Conservation (phyloP, 192 early-diverging fungal species). For the Obelidium mucronatum region DNA sequence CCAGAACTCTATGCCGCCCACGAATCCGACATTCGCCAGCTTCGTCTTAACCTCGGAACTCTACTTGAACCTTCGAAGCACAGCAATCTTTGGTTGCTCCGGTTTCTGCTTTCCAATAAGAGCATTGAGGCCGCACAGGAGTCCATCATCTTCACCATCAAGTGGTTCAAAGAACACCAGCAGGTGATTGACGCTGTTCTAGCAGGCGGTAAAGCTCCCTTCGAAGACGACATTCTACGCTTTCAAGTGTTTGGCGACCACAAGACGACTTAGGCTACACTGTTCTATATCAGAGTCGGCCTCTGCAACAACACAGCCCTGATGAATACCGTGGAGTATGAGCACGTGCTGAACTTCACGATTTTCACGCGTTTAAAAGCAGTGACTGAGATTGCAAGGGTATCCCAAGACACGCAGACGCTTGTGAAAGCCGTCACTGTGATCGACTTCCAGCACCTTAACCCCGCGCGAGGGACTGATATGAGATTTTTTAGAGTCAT, state of each 20-base stretch:
- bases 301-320: slow-evolving; percentile 18
- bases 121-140: slow-evolving; percentile 3
- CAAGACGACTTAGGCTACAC: slow-evolving; percentile 3
- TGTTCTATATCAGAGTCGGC: slow-evolving; percentile 6
- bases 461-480: neutral
- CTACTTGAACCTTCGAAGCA: slow-evolving; percentile 4
- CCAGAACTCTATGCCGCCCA: no score
- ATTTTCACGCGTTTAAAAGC: slow-evolving; percentile 7
- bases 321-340: slow-evolving; percentile 3
- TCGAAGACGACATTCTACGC: neutral
- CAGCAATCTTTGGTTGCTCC: slow-evolving; percentile 15
- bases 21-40: neutral
- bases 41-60: neutral
- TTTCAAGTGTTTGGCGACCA: slow-evolving; percentile 24
- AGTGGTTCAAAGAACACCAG: slow-evolving; percentile 4
- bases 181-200: neutral
- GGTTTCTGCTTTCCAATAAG: slow-evolving; percentile 18
- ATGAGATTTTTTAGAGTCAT: neutral
- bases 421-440: slow-evolving; percentile 8
- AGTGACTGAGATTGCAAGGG: neutral
- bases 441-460: neutral
- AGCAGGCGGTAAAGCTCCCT: neutral
- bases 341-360: slow-evolving; percentile 4
- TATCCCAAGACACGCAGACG: neutral
- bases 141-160: slow-evolving; percentile 3